phyloP scores from a whole-genome alignment of 2,329 filamentous ascomycete species.

The Ceratocystis cubensis region DNA sequence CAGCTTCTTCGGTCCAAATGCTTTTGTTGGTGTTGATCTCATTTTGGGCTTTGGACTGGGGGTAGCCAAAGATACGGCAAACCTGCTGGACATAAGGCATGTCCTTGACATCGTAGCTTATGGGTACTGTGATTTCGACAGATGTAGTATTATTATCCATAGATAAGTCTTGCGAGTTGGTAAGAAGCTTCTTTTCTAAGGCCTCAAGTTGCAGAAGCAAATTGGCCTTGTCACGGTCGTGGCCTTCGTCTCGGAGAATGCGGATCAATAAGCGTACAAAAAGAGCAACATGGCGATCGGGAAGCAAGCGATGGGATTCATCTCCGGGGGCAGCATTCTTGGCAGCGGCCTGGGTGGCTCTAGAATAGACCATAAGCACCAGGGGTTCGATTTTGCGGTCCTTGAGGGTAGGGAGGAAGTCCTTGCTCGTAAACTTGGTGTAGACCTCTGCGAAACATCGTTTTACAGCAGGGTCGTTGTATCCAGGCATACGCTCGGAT shows the following conservation, averaged over 20 bases:
- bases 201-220: constrained; percentile 64
- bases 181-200: constrained; percentile 84
- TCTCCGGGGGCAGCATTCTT: constrained; percentile 64
- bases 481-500: constrained; percentile 73
- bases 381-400: constrained; percentile 86
- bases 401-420: constrained; percentile 82
- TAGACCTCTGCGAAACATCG: constrained; percentile 90
- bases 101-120: constrained; percentile 88
- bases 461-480: constrained; percentile 80
- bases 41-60: constrained; percentile 65
- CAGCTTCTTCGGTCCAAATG: constrained; percentile 82
- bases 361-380: constrained; percentile 90
- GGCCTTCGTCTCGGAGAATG: constrained; percentile 71
- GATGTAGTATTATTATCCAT: constrained; percentile 42
- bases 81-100: constrained; percentile 90
- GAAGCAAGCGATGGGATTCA: constrained; percentile 79
- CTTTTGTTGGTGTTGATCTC: constrained; percentile 74
- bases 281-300: constrained; percentile 86
- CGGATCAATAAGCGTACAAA: constrained; percentile 78
- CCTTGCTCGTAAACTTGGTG: constrained; percentile 79
- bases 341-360: constrained; percentile 74
- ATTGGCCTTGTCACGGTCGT: constrained; percentile 74
- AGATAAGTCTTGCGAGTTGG: constrained; percentile 77
- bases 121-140: constrained; percentile 68
- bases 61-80: constrained; percentile 70